Conservation (phyloP, 208 protist genomes). For the Trypanosoma rangeli region DNA sequence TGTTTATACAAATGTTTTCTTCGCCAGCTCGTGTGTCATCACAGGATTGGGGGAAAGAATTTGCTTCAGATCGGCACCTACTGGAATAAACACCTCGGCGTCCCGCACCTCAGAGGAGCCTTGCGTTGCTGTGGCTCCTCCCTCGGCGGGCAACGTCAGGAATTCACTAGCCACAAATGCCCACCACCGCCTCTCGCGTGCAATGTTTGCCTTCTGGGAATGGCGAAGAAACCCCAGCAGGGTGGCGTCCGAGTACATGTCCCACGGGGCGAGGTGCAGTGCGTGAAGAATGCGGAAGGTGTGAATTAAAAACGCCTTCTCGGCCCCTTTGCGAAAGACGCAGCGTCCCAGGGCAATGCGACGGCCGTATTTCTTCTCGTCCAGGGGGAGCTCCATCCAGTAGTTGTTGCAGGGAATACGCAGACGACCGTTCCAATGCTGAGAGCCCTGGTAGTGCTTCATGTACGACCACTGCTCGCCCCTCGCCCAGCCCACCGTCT, state of each 20-base stretch:
- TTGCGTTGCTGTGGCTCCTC: not conserved
- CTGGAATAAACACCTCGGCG: constrained; percentile 20
- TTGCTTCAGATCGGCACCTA: constrained; percentile 8
- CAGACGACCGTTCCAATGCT: constrained; percentile 29
- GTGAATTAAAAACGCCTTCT: constrained; percentile 63
- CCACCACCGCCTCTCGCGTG: constrained; percentile 17
- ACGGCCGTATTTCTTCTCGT: constrained; percentile 33
- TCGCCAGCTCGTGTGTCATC: constrained; percentile 34
- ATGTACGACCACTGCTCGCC: constrained; percentile 28
- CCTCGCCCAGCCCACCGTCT: constrained; percentile 14
- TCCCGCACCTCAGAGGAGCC: constrained; percentile 7
- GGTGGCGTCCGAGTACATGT: constrained; percentile 22
- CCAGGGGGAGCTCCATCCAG: constrained; percentile 69
- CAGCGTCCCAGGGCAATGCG: constrained; percentile 63
- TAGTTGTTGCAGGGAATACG: constrained; percentile 52
- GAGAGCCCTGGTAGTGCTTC: constrained; percentile 56
- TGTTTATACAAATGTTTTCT: constrained; percentile 30
- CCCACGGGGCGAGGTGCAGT: constrained; percentile 46
- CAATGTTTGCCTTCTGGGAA: constrained; percentile 4
- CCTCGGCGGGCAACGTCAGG: not conserved
- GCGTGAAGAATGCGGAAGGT: constrained; percentile 50
- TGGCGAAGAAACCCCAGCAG: constrained; percentile 2
- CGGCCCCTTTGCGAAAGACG: constrained; percentile 39
- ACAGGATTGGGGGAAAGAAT: constrained; percentile 32
- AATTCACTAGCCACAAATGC: constrained; percentile 24